Evolutionary conservation across 306 rosid genomes (phyloP), one percentile per base, ranked within the genome.

Genomic region (Glycine latifolia): DNA sequence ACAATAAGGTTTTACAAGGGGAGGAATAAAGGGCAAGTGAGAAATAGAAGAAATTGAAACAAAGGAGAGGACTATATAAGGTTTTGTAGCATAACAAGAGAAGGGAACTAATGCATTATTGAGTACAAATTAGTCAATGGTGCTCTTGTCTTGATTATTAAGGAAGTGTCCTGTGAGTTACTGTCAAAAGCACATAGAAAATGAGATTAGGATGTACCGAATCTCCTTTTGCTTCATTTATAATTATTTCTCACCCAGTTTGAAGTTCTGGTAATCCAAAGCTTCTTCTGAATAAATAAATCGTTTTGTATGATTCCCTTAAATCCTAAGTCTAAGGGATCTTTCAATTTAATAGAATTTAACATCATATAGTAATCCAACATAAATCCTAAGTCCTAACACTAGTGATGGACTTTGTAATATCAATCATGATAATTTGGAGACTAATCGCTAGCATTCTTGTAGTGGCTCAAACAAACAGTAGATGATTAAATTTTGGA

Each of bases 181-280:
- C 10, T 61, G 55, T 80, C 35, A 62, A 74, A 52, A 16, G 63
- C 56, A 54, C 48, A 37, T 13, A 46, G 46, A 75, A 26, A 55
- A 20, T 41, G 60, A 39, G 75, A 71, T 55, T 5, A 41, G n/a
- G 63, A 72, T 44, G 31, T 76, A 35, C 7, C 4, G 0, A 16
- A 48, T 71, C 68, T 82, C 31, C 59, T 58, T 60, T 66, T 72
- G 71, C 78, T 83, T 71, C 75, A 56, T 60, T 83, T 62, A 58
- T 26, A 2, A n/a, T n/a, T 2, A 26, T 73, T 84, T 84, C 73
- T 59, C 73, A 37, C 56, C 15, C 58, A 67, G 17, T 39, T 66
- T 49, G 59, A 70, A 10, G 63, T 85, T 83, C 26, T 65, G 59
- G 67, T 66, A 39, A 53, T 39, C 35, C 43, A 63, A 85, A 35